A percentile compares a stretch with the other conserved stretches of the same genome.
phyloP scores from a whole-genome alignment of 75 land plant genomes.

The Sequoia sempervirens region DNA sequence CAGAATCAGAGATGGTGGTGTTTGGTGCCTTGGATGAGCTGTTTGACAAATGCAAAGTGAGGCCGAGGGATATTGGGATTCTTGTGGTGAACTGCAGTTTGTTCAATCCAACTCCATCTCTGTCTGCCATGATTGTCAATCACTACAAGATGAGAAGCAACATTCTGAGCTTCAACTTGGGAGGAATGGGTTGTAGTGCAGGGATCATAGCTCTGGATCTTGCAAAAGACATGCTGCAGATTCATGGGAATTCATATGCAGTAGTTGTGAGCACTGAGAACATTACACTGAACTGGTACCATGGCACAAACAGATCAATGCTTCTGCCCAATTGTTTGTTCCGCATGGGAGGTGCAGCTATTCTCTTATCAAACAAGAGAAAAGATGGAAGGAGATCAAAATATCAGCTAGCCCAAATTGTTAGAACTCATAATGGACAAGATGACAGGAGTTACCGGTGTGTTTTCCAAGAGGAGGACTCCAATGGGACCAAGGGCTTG shows the following conservation, averaged over 20 bases:
- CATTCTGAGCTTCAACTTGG: conserved; percentile 45
- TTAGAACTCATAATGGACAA: conserved; percentile 51
- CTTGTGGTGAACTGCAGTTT: conserved; percentile 64
- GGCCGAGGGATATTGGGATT: conserved; percentile 45
- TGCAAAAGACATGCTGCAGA: conserved; percentile 44
- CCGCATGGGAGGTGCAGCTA: conserved; percentile 14
- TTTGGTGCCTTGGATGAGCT: conserved; percentile 51
- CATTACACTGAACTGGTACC: conserved; percentile 48
- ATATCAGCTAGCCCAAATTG: conserved; percentile 65
- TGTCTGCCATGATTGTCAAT: conserved; percentile 57
- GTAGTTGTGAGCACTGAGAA: conserved; percentile 66
- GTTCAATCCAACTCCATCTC: conserved; percentile 57
- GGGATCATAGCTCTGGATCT: conserved; percentile 58
- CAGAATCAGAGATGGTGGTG: conserved; percentile 38
- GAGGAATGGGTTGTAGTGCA: conserved; percentile 69
- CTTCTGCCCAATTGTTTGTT: conserved; percentile 79
- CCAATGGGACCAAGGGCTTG: conserved; percentile 14
- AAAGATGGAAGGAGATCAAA: conserved; percentile 48
- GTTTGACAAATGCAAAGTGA: conserved; percentile 32
- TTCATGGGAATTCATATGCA: conserved; percentile 45
- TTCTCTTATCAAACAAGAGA: conserved; percentile 52
- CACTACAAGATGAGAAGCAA: conserved; percentile 51
- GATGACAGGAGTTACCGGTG: conserved; percentile 37
- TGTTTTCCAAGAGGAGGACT: conserved; percentile 42
- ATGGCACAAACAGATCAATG: conserved; percentile 57